These are phyloP conservation scores for Coemansia asiatica DNA, from an alignment of 192 early-diverging fungal genomes.

Conservation along the genomic window DNA sequence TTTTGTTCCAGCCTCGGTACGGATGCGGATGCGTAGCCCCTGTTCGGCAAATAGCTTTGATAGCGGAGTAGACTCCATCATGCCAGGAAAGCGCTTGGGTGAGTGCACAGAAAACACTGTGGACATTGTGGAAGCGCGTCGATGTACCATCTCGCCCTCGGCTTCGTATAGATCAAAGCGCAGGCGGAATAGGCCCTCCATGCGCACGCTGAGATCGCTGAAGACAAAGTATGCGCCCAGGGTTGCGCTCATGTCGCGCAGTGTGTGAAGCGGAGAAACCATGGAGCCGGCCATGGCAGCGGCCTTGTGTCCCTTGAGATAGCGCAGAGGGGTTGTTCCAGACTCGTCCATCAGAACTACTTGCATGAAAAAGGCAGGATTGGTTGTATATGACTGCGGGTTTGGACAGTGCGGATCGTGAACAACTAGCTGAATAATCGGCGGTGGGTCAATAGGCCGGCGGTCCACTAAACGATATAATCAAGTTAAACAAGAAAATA, in stretches of 20 bases:
- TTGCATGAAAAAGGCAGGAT: constrained; percentile 93
- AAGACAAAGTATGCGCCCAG: constrained; percentile 96
- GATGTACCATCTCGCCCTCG: constrained; percentile 48
- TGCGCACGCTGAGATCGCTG: constrained; percentile 86
- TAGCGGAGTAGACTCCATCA: constrained; percentile 87
- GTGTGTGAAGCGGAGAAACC: constrained; percentile 84
- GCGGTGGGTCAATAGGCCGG: constrained; percentile 56
- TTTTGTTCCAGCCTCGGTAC: constrained; percentile 74
- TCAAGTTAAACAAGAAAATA: too few species aligned
- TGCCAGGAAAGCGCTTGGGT: constrained; percentile 93
- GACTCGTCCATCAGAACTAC: constrained; percentile 78
- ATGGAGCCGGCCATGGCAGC: constrained; percentile 78
- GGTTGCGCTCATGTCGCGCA: constrained; percentile 78
- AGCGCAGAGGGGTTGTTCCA: constrained; percentile 69
- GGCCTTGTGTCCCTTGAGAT: constrained; percentile 83
- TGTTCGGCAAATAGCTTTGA: constrained; percentile 92
- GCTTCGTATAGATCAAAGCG: constrained; percentile 89
- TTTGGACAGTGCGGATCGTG: constrained; percentile 37
- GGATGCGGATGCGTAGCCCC: constrained; percentile 89
- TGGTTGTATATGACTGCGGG: constrained; percentile 40
- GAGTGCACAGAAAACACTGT: constrained; percentile 83
- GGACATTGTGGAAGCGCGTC: constrained; percentile 65
- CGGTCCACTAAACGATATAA: constrained; percentile 47
- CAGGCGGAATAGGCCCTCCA: constrained; percentile 82
- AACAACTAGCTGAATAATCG: constrained; percentile 52